phyloP scores from a whole-genome alignment of 108 stramenopile species.

The Schizochytrium sp. region DNA sequence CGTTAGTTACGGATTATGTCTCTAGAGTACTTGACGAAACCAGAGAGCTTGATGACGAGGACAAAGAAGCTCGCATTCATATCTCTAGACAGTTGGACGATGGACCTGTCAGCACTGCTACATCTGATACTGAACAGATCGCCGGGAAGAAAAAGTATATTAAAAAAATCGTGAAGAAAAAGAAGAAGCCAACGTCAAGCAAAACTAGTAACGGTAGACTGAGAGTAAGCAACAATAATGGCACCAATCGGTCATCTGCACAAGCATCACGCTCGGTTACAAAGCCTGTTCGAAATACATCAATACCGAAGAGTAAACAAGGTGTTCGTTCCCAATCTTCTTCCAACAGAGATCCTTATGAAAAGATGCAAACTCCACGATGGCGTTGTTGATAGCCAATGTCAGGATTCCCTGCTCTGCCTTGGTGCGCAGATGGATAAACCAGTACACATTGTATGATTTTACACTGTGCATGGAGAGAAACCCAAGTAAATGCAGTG shows the following conservation, averaged over 20 bases:
- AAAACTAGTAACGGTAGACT: too few relatives aligned
- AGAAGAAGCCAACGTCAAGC: neutral
- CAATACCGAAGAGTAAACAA: too few relatives aligned
- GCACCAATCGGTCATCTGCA: too few relatives aligned
- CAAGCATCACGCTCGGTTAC: too few relatives aligned
- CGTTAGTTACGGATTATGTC: neutral
- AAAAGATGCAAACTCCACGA: neutral
- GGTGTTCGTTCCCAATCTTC: too few relatives aligned
- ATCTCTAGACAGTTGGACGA: neutral
- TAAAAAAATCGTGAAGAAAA: neutral
- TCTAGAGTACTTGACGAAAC: conserved; percentile 19
- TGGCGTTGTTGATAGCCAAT: neutral
- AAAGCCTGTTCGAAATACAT: too few relatives aligned
- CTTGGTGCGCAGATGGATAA: too few relatives aligned
- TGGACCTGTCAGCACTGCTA: neutral
- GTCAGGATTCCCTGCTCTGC: neutral
- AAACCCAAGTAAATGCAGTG: too few relatives aligned
- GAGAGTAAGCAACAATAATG: too few relatives aligned
- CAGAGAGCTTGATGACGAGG: neutral
- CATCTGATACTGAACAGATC: neutral
- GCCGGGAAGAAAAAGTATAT: neutral
- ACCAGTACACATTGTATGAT: too few relatives aligned
- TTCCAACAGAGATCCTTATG: neutral
- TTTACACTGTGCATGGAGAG: too few relatives aligned
- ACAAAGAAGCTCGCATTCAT: conserved; percentile 8